These are phyloP conservation scores for Teratosphaeria epicoccoides DNA, from an alignment of 2,329 filamentous ascomycete species.

Conservation along the genomic window DNA sequence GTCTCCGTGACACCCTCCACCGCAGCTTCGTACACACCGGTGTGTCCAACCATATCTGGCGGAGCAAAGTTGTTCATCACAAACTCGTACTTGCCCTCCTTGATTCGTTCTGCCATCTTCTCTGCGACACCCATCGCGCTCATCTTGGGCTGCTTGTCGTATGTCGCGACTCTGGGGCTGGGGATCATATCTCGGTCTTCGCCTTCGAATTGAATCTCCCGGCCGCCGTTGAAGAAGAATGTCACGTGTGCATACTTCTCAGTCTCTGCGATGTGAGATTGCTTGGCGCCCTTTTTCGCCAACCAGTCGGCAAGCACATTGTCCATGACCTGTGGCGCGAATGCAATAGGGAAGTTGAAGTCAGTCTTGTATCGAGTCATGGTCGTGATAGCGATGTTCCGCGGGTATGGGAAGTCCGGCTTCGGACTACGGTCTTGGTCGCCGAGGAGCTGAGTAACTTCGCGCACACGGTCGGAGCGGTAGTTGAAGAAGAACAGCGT, in stretches of 20 bases:
- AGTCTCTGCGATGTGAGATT: slow-evolving; percentile 95
- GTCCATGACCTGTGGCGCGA: slow-evolving; percentile 89
- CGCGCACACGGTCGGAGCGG: slow-evolving; percentile 91
- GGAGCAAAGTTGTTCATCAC: slow-evolving; percentile 99
- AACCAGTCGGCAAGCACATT: slow-evolving; percentile 98
- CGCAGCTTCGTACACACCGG: slow-evolving; percentile 85
- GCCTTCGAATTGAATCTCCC: slow-evolving; percentile 88
- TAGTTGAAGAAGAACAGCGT: slow-evolving; percentile 99
- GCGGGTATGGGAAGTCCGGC: slow-evolving; percentile 87
- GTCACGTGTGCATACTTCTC: slow-evolving; percentile 99
- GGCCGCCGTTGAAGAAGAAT: slow-evolving; percentile 99
- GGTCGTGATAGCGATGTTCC: slow-evolving; percentile 76
- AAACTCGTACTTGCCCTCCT: slow-evolving; percentile 80
- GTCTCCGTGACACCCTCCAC: slow-evolving; percentile 76
- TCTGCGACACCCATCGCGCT: slow-evolving; percentile 81
- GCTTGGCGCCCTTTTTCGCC: slow-evolving; percentile 75
- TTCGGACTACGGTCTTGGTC: slow-evolving; percentile 82
- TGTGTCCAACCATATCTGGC: slow-evolving; percentile 98
- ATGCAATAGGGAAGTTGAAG: slow-evolving; percentile 85
- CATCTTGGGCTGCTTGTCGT: slow-evolving; percentile 93
- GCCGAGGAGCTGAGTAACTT: slow-evolving; percentile 89
- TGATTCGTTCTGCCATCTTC: slow-evolving; percentile 79
- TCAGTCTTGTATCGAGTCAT: slow-evolving; percentile 99
- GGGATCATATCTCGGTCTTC: slow-evolving; percentile 90
- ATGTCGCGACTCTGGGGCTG: slow-evolving; percentile 90